These are phyloP conservation scores for Colletotrichum liaoningense DNA, from an alignment of 2,329 filamentous ascomycete genomes.

Conservation along the genomic window DNA sequence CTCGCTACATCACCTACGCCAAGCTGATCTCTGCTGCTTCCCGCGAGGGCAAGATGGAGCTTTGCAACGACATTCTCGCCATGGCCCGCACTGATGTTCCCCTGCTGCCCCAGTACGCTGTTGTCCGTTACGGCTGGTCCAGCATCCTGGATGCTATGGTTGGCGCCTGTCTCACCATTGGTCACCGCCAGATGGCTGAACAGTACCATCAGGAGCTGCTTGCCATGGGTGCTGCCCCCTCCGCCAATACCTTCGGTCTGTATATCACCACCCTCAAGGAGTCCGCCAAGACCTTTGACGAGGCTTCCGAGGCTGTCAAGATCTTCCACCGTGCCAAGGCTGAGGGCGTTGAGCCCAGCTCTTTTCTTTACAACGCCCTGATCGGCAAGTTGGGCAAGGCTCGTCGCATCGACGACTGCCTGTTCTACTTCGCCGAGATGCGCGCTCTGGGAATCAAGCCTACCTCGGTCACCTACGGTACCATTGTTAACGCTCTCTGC, in stretches of 20 bases:
- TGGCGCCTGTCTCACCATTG: slow-evolving; percentile 86
- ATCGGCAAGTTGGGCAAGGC: slow-evolving; percentile 99
- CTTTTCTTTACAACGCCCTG: slow-evolving; percentile 97
- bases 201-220: slow-evolving; percentile 93
- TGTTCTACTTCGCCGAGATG: slow-evolving; percentile 99
- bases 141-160: slow-evolving; percentile 98
- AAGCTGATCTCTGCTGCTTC: slow-evolving; percentile 94
- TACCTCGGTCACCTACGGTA: slow-evolving; percentile 97
- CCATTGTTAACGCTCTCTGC: slow-evolving; percentile 96
- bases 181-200: slow-evolving; percentile 83
- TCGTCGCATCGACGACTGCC: slow-evolving; percentile 95
- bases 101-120: slow-evolving; percentile 82
- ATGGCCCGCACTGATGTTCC: slow-evolving; percentile 94
- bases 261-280: slow-evolving; percentile 99
- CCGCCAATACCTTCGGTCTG: slow-evolving; percentile 96
- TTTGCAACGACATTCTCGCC: slow-evolving; percentile 86
- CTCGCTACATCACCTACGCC: slow-evolving; percentile 95
- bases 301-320: slow-evolving; percentile 95
- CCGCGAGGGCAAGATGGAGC: slow-evolving; percentile 82
- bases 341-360: slow-evolving; percentile 95
- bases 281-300: slow-evolving; percentile 96
- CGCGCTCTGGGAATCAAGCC: slow-evolving; percentile 90
- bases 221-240: slow-evolving; percentile 89
- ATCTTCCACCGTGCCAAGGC: slow-evolving; percentile 95
- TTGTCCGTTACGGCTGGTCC: slow-evolving; percentile 95